Percentiles rank a stretch among this genome's conserved stretches.
Evolutionary conservation across 1,284 basidiomycete species (phyloP).

Genomic region (Fomitopsis palustris): DNA sequence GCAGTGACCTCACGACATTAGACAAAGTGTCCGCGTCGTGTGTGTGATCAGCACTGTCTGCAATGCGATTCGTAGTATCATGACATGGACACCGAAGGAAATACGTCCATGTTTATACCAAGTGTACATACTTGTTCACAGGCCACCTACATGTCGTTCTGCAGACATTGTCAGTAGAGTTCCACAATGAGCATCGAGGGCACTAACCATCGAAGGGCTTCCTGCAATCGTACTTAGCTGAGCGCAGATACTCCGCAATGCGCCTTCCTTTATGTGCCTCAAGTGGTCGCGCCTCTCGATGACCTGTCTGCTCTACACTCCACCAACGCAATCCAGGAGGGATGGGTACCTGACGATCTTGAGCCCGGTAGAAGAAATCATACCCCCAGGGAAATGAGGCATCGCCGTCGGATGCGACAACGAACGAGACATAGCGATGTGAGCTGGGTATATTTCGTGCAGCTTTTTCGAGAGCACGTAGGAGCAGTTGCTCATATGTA

Average conservation of each 20-base stretch:
- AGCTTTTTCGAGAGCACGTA: background rate
- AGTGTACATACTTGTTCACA: too few relatives aligned
- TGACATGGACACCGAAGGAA: too few relatives aligned
- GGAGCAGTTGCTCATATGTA: background rate
- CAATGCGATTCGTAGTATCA: too few relatives aligned
- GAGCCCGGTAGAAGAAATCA: background rate
- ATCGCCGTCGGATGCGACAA: background rate
- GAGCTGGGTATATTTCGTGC: background rate
- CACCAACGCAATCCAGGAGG: background rate
- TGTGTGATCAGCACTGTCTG: too few relatives aligned
- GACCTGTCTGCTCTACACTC: background rate
- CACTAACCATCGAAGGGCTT: background rate
- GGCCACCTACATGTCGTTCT: background rate
- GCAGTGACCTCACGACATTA: too few relatives aligned
- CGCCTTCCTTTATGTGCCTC: background rate
- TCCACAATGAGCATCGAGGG: background rate
- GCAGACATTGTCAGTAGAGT: background rate
- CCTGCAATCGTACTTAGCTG: background rate
- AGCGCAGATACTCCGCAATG: background rate
- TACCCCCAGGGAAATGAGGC: background rate
- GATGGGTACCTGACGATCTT: background rate
- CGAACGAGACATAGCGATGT: background rate
- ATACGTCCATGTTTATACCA: too few relatives aligned
- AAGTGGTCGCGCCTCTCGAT: background rate
- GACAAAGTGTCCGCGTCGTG: too few relatives aligned